A percentile compares a stretch with the other conserved stretches of the same genome.
phyloP scores from a whole-genome alignment of 2,329 filamentous ascomycete species.

The Aspergillus latus region DNA sequence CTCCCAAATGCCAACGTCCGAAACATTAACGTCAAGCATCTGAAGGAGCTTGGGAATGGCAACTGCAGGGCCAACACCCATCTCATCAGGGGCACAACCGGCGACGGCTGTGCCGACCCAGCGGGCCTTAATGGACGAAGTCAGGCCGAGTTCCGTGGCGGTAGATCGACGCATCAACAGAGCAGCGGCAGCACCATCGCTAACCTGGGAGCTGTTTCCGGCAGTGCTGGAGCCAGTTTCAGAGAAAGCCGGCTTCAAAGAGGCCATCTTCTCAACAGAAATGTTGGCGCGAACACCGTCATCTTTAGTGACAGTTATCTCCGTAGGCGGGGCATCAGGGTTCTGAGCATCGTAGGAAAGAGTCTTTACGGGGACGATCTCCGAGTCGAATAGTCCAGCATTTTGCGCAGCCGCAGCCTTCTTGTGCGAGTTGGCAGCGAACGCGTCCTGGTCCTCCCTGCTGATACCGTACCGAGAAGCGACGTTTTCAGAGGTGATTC shows the following conservation, averaged over 20 bases:
- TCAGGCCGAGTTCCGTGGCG: constrained; percentile 70
- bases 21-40: constrained; percentile 63
- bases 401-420: constrained; percentile 70
- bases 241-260: constrained; percentile 83
- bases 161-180: constrained; percentile 83
- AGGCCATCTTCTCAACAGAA: constrained; percentile 67
- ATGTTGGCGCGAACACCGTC: constrained; percentile 76
- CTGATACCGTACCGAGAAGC: constrained; percentile 72
- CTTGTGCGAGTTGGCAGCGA: constrained; percentile 72
- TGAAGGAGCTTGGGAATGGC: constrained; percentile 81
- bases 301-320: constrained; percentile 71
- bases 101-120: constrained; percentile 75
- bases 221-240: constrained; percentile 74
- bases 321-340: constrained; percentile 55
- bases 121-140: constrained; percentile 70
- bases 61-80: constrained; percentile 85
- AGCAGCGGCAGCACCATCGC: constrained; percentile 80
- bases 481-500: constrained; percentile 85
- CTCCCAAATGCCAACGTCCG: constrained; percentile 83
- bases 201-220: constrained; percentile 82
- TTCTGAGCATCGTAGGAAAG: constrained; percentile 63
- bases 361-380: constrained; percentile 80
- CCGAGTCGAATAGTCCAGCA: constrained; percentile 68
- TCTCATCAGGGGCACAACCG: constrained; percentile 84
- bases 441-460: constrained; percentile 76